Evolutionary conservation across 768 basidiomycete species (phyloP), one percentile per base, ranked within the genome.

Genomic region (Agaricus bisporus): DNA sequence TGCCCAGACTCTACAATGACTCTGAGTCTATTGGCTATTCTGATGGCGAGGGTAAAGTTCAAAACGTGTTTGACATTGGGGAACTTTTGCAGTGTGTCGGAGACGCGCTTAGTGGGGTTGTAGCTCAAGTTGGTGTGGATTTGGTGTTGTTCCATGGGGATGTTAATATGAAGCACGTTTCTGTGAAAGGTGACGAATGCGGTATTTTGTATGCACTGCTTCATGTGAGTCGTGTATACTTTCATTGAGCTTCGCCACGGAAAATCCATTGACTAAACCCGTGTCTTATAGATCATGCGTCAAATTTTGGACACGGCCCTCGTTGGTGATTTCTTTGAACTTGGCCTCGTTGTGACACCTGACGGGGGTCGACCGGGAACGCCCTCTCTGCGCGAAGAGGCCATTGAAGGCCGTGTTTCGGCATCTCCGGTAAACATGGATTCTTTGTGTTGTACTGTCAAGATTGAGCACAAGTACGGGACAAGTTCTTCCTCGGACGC

Each of bases 61-160:
- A 63, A n/a, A 80, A 81, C 49, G 88, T 93, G 64, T 97, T 95
- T 63, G 94, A 98, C 69, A 82, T 97, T 37, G 94, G 90, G 20
- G 94, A 98, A 66, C 74, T 91, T 70, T 64, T 95, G 59, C 95
- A 97, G 69, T 86, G 81, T 63, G 84, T 93, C 8, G 93, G 91
- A 9, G 94, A 98, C 70, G 82, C 87, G 12, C 68, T 95, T 56
- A 86, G 91, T 63, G 94, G 92, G 11, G 75, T 83, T 39, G 91
- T 91, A 32, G 86, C 91, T 4, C 81, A 89, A 61, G 79, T 74
- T 46, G 88, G 86, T n/a, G 90, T 94, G 29, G 94, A 98, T 66
- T 72, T 98, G 58, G 91, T 95, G 15, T 71, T 97, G 11, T 95
- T 86, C 65, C 93, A 98, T 61, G 88, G 85, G 17, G 93, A 95